Conservation (phyloP, 805 yeast genomes). For the Ascoidea tarda region DNA sequence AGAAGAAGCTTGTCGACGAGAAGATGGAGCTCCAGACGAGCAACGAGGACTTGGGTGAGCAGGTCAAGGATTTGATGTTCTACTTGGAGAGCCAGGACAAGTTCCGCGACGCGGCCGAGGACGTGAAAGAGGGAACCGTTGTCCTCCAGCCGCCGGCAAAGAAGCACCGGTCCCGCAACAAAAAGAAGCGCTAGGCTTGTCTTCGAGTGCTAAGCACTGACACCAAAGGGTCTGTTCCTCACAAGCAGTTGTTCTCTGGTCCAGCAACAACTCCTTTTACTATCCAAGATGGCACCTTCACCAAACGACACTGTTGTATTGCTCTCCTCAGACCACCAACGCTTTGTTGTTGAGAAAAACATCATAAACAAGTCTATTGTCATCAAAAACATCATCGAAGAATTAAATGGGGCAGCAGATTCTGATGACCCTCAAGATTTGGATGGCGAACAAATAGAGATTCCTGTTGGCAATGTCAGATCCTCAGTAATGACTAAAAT, state of each 20-base stretch:
- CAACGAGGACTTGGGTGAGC: conserved; percentile 41
- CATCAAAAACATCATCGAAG: conserved; percentile 77
- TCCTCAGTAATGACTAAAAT: conserved; percentile 80
- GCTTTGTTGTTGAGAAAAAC: conserved; percentile 59
- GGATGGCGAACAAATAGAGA: conserved; percentile 58
- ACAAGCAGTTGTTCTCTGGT: conserved; percentile 3
- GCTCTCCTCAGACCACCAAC: conserved; percentile 71
- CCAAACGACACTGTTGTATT: conserved; percentile 25
- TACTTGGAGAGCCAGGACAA: conserved; percentile 61
- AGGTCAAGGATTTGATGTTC: conserved; percentile 69
- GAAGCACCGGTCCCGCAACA: too few relatives aligned
- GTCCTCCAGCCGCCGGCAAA: conserved; percentile 19
- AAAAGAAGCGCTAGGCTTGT: too few relatives aligned
- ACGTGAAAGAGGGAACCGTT: conserved; percentile 57
- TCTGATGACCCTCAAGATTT: conserved; percentile 32
- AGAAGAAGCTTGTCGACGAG: conserved; percentile 11
- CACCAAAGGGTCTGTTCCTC: too few relatives aligned
- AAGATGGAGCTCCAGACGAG: conserved; percentile 22
- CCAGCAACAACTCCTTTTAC: too few relatives aligned
- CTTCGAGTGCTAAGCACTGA: too few relatives aligned
- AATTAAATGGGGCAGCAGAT: conserved; percentile 27
- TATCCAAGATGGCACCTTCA: too few relatives aligned
- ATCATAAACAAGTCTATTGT: conserved; percentile 81
- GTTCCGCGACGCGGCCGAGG: conserved; percentile 57
- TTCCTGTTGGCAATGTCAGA: conserved; percentile 85